A percentile compares a stretch with the other conserved stretches of the same genome.
Conservation (phyloP, 371 early-diverging fungal genomes). For the Syncephalastrum monosporum region DNA sequence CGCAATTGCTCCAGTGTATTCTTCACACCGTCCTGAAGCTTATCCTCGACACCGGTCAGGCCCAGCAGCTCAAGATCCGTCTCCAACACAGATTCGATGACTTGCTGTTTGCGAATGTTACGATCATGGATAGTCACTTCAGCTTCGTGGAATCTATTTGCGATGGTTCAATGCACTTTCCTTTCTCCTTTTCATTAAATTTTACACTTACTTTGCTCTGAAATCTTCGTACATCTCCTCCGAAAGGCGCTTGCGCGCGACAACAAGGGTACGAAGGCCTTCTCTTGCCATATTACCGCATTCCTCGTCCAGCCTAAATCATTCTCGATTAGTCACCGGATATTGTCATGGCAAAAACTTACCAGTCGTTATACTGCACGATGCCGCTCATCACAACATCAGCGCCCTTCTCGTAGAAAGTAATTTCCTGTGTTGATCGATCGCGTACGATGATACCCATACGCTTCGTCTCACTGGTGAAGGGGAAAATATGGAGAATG, state of each 20-base stretch:
- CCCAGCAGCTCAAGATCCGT: constrained; percentile 93
- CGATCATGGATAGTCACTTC: constrained; percentile 72
- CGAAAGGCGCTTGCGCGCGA: constrained; percentile 85
- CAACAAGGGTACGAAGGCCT: constrained; percentile 97
- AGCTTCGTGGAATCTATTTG: constrained; percentile 68
- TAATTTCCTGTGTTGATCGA: constrained; percentile 62
- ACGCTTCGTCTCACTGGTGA: constrained; percentile 97
- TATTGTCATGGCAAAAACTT: neutral
- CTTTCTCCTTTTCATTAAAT: neutral
- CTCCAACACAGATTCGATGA: constrained; percentile 75
- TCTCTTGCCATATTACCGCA: constrained; percentile 99
- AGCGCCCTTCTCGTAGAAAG: constrained; percentile 97
- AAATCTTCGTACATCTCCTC: constrained; percentile 76
- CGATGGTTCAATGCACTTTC: neutral
- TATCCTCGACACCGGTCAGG: constrained; percentile 99
- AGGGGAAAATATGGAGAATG: constrained; percentile 94
- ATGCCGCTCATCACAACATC: constrained; percentile 95
- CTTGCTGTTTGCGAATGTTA: constrained; percentile 68
- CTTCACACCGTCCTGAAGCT: constrained; percentile 95
- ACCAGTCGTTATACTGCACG: constrained; percentile 96
- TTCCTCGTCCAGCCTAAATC: constrained; percentile 87
- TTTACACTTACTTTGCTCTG: constrained; percentile 34
- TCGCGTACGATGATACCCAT: constrained; percentile 98
- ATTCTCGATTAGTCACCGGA: neutral
- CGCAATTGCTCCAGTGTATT: constrained; percentile 90